Percentiles rank a stretch among this genome's conserved stretches.
Conservation (phyloP, 2,329 filamentous ascomycete species). For the Colletotrichum lentis region DNA sequence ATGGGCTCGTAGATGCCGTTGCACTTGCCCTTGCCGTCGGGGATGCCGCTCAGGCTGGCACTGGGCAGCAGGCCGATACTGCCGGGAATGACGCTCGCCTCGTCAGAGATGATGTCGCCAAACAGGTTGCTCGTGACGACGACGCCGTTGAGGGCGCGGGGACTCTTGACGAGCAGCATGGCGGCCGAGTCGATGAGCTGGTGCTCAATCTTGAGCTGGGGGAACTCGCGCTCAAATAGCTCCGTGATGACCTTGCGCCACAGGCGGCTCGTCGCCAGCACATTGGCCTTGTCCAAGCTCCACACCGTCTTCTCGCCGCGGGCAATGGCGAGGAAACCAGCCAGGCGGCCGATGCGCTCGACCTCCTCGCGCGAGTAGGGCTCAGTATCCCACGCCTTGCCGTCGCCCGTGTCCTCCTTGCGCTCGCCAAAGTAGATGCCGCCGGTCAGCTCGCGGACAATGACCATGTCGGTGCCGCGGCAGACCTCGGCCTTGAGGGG, state of each 20-base stretch:
- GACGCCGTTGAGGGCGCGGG: slow-evolving; percentile 84
- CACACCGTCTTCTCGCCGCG: slow-evolving; percentile 75
- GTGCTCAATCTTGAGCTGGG: slow-evolving; percentile 82
- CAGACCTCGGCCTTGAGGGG: slow-evolving; percentile 88
- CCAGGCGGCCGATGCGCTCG: slow-evolving; percentile 85
- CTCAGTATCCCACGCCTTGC: slow-evolving; percentile 82
- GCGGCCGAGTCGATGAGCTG: slow-evolving; percentile 97
- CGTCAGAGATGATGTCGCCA: slow-evolving; percentile 94
- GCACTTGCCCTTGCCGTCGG: slow-evolving; percentile 82
- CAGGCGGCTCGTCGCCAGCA: slow-evolving; percentile 86
- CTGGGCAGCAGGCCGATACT: slow-evolving; percentile 88
- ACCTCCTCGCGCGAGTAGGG: slow-evolving; percentile 86
- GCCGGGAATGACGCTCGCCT: slow-evolving; percentile 93
- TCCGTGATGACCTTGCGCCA: slow-evolving; percentile 90
- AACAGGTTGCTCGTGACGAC: slow-evolving; percentile 94
- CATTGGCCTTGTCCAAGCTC: slow-evolving; percentile 96
- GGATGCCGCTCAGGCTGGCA: slow-evolving; percentile 85
- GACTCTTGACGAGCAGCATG: slow-evolving; percentile 98
- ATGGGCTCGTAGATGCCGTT: slow-evolving; percentile 99
- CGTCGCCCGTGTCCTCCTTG: slow-evolving; percentile 79
- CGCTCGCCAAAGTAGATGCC: slow-evolving; percentile 96
- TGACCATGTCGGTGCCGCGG: slow-evolving; percentile 87
- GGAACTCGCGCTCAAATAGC: slow-evolving; percentile 88
- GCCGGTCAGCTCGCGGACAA: slow-evolving; percentile 90
- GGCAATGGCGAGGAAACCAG: slow-evolving; percentile 80